Base-by-base conservation (phyloP, 75 land plant genomes). In the Cupressus sempervirens region DNA sequence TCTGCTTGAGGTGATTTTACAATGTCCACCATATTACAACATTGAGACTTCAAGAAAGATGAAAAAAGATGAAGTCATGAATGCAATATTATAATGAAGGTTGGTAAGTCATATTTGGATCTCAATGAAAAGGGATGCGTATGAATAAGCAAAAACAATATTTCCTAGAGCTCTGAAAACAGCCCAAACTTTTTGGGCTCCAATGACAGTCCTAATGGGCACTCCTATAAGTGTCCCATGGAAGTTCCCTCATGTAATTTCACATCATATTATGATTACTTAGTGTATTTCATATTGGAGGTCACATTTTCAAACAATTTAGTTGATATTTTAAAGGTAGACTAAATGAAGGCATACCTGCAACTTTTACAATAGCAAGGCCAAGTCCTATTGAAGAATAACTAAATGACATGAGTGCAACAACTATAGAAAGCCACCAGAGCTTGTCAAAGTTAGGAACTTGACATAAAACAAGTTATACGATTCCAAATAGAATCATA, bases 391-490 rank as follows among this genome's bases (percentile, higher is more conserved):
- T 88, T 14, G 88, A 80, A 6, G 97, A 94, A 85, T 95, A 94
- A 48, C 86, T 87, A 82, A 95, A 91, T 80, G 97, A 95, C 97
- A 95, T 95, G 50, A 94, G 83, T 0, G 97, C 94, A 11, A 96
- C 97, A 8, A 95, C 89, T 26, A 91, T 90, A 13, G 96, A 95
- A 68, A 96, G 98, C 93, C 94, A 94, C 93, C 89, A 94, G 13
- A 94, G 74, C 80, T 89, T 86, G 70, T 89, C 87, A 53, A 96
- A 96, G 74, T 91, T 87, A 11, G 93, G 97, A 32, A 94, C 93
- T 30, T 93, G 98, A n/a, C 93, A 93, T 20, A 95, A 80, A 0
- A 94, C 7, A 13, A 95, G 88, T 80, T 95, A 86, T 0, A 84
- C 18, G 3, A 87, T 43, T 1, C 93, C 97, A 86, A 94, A 95